Conservation (phyloP, 768 basidiomycete genomes). For the Boletus reticulatus region DNA sequence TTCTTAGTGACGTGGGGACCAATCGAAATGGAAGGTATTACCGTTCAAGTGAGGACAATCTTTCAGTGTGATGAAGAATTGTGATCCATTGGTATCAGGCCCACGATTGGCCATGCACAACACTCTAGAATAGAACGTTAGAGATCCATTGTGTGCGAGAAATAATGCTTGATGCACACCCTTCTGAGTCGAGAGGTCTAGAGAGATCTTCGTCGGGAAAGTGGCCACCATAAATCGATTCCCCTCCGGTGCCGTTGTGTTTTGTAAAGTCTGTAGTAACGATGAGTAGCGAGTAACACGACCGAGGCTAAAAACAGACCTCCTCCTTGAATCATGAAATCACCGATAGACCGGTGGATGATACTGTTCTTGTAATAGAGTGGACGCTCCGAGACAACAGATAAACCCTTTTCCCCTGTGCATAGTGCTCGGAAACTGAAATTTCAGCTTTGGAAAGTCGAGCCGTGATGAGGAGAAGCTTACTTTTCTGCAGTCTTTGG, state of each 20-base stretch:
- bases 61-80: constrained; percentile 84
- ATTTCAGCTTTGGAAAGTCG: constrained; percentile 9
- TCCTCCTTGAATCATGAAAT: constrained; percentile 82
- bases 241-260: constrained; percentile 76
- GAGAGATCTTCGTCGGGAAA: constrained; percentile 79
- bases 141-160: not conserved
- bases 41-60: constrained; percentile 75
- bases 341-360: constrained; percentile 74
- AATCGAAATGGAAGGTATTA: constrained; percentile 22
- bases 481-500: constrained; percentile 86
- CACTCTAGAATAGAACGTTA: constrained; percentile 39
- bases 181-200: constrained; percentile 61
- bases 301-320: constrained; percentile 39
- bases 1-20: not conserved
- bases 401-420: constrained; percentile 82
- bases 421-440: constrained; percentile 80
- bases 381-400: constrained; percentile 57
- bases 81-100: constrained; percentile 80
- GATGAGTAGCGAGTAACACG: not conserved
- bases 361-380: constrained; percentile 81
- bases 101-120: constrained; percentile 91
- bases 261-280: constrained; percentile 66
- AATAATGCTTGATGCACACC: constrained; percentile 34
- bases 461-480: constrained; percentile 11
- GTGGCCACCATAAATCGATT: constrained; percentile 73